Conservation (phyloP, 2,329 filamentous ascomycete genomes). For the Cladophialophora exuberans region DNA sequence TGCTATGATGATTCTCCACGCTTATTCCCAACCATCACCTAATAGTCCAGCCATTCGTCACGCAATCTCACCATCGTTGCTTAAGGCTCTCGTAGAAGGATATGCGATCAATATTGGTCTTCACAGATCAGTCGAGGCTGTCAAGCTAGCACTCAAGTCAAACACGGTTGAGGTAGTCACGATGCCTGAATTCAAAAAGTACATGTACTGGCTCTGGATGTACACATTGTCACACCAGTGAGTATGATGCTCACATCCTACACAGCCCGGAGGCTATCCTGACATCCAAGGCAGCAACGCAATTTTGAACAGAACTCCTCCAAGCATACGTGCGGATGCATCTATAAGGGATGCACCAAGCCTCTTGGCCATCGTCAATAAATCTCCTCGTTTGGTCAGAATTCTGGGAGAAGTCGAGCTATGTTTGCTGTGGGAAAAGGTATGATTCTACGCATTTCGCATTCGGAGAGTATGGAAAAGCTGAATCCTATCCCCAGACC, state of each 20-base stretch:
- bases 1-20: background rate
- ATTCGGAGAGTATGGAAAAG: background rate
- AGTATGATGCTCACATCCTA: background rate
- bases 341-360: background rate
- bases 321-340: background rate
- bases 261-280: background rate
- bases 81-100: slow-evolving; percentile 2
- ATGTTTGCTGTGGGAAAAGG: slow-evolving; percentile 2
- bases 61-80: background rate
- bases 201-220: background rate
- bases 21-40: background rate
- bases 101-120: slow-evolving; percentile 3
- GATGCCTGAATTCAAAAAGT: background rate
- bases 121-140: background rate
- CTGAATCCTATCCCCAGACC: background rate
- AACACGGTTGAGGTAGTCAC: background rate
- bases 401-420: background rate
- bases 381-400: background rate
- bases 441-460: background rate
- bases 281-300: background rate
- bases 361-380: background rate
- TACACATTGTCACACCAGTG: background rate
- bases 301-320: background rate
- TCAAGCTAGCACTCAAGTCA: background rate
- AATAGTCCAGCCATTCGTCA: background rate